Evolutionary conservation across 345 rosid genomes (phyloP).

Genomic region (Passiflora organensis): DNA sequence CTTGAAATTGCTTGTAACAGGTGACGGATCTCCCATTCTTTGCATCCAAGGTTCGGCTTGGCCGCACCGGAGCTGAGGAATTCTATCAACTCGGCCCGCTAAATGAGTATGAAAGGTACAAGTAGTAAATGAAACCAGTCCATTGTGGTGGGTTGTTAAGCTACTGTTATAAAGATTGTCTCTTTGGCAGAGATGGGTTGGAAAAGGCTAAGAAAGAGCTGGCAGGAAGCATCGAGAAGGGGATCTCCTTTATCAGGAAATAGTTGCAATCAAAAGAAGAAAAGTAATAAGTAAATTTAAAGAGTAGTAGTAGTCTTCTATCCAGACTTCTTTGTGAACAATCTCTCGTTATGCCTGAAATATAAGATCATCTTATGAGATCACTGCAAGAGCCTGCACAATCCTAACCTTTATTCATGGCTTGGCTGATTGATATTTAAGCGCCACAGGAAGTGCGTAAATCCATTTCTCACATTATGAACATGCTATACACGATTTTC

Average conservation of each 20-base stretch:
- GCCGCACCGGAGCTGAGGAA: conserved; percentile 28
- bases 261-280: conserved; percentile 4
- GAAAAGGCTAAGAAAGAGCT: conserved; percentile 85
- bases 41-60: conserved; percentile 43
- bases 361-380: not conserved
- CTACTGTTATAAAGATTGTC: not conserved
- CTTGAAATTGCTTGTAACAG: conserved; percentile 21
- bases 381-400: not conserved
- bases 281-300: not conserved
- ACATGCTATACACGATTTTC: not conserved
- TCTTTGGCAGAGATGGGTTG: conserved; percentile 48
- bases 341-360: not conserved
- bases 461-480: too few relatives aligned
- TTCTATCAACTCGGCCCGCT: conserved; percentile 24
- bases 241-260: conserved; percentile 59
- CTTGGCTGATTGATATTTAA: too few relatives aligned
- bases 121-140: not conserved
- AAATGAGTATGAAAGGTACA: conserved; percentile 28
- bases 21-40: conserved; percentile 96
- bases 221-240: conserved; percentile 74
- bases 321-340: not conserved
- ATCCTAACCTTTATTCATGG: not conserved
- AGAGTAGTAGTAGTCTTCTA: not conserved
- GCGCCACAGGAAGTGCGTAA: too few relatives aligned
- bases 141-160: not conserved